Conservation (phyloP, 331 rosid species). For the Quercus phellos region DNA sequence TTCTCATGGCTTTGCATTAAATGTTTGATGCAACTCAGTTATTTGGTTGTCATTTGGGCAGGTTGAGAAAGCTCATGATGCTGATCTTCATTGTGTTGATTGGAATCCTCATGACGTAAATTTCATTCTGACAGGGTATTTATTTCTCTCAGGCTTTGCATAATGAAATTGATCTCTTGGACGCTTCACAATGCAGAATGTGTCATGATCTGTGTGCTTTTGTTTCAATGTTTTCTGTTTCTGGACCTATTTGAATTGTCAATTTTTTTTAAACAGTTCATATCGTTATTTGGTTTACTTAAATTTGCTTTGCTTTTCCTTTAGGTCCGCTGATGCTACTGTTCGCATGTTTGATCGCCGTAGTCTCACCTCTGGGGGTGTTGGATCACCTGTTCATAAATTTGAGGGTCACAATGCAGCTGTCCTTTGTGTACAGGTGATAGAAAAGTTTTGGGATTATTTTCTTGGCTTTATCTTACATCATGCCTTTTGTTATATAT, state of each 20-base stretch:
- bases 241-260: neutral
- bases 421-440: conserved; percentile 45
- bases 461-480: neutral
- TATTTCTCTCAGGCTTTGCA: neutral
- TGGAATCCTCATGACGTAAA: conserved; percentile 45
- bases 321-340: conserved; percentile 36
- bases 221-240: neutral
- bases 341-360: conserved; percentile 43
- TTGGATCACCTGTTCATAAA: conserved; percentile 35
- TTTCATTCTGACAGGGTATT: conserved; percentile 43
- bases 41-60: conserved; percentile 13
- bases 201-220: neutral
- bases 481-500: neutral
- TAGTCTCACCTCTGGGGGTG: conserved; percentile 29
- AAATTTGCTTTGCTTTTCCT: neutral
- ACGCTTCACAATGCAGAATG: neutral
- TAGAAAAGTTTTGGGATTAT: neutral
- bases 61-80: conserved; percentile 47
- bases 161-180: neutral
- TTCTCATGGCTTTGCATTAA: neutral
- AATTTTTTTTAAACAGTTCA: neutral
- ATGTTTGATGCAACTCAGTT: neutral
- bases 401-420: conserved; percentile 45
- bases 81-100: conserved; percentile 47
- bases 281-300: neutral